Conservation (phyloP, 805 yeast genomes). For the Helenozyma baotianmanensis region DNA sequence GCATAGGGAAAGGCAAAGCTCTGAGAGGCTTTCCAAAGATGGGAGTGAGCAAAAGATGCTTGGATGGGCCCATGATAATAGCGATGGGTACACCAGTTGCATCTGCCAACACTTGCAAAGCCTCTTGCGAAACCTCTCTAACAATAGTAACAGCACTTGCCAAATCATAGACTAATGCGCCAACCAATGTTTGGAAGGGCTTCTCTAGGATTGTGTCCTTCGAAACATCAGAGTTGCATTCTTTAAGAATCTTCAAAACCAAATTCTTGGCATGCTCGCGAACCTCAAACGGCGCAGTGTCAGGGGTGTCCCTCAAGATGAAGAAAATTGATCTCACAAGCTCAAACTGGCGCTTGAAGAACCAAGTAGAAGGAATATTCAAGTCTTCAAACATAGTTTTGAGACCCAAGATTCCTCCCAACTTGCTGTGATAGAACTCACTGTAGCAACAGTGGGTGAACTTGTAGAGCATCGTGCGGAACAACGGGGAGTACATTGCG, state of each 20-base stretch:
- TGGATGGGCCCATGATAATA: slow-evolving; percentile 75
- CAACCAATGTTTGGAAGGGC: slow-evolving; percentile 74
- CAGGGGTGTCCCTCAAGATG: slow-evolving; percentile 84
- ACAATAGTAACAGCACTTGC: slow-evolving; percentile 84
- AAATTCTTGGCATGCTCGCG: slow-evolving; percentile 66
- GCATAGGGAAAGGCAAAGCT: slow-evolving; percentile 98
- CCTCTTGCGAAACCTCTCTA: slow-evolving; percentile 73
- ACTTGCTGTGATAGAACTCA: slow-evolving; percentile 77
- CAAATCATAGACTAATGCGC: slow-evolving; percentile 88
- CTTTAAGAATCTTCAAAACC: slow-evolving; percentile 56
- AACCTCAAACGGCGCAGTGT: slow-evolving; percentile 80
- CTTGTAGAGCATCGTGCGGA: slow-evolving; percentile 70
- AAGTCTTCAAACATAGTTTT: slow-evolving; percentile 66
- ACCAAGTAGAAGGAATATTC: slow-evolving; percentile 65
- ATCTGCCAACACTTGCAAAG: slow-evolving; percentile 63
- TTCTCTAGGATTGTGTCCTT: slow-evolving; percentile 62
- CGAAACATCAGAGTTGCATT: slow-evolving; percentile 59
- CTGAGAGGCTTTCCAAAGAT: slow-evolving; percentile 95
- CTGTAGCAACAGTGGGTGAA: slow-evolving; percentile 91
- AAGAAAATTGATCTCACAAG: slow-evolving; percentile 82
- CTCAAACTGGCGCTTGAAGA: slow-evolving; percentile 75
- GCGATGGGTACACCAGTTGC: slow-evolving; percentile 67
- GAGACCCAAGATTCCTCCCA: slow-evolving; percentile 87
- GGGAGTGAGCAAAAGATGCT: slow-evolving; percentile 79
- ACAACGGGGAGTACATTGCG: slow-evolving; percentile 67